Percentiles rank a stretch among this genome's conserved stretches.
Conservation (phyloP, 1,284 basidiomycete genomes). For the Melampsora americana region DNA sequence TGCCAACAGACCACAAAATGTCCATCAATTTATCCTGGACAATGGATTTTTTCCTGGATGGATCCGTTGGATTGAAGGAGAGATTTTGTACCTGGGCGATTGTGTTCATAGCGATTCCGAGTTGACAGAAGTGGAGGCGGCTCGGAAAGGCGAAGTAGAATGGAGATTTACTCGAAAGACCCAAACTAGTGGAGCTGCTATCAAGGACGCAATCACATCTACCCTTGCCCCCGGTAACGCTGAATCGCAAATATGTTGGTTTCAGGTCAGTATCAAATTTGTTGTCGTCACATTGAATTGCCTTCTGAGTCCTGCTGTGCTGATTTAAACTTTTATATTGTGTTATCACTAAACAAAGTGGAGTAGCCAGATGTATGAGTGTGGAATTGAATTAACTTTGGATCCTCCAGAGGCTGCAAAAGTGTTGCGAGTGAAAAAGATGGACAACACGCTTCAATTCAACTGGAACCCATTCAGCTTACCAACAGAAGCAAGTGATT, state of each 20-base stretch:
- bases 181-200: background rate
- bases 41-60: slow-evolving; percentile 38
- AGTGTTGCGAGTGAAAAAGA: slow-evolving; percentile 17
- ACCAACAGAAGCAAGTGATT: background rate
- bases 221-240: background rate
- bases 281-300: background rate
- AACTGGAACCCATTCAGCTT: slow-evolving; percentile 19
- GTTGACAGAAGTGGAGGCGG: background rate
- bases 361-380: slow-evolving; percentile 41
- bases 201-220: background rate
- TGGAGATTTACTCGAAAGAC: slow-evolving; percentile 26
- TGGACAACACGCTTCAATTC: slow-evolving; percentile 33
- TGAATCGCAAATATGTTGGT: slow-evolving; percentile 33
- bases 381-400: slow-evolving; percentile 35
- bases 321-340: background rate
- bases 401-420: slow-evolving; percentile 27
- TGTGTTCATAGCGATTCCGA: background rate
- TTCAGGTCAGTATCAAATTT: slow-evolving; percentile 28
- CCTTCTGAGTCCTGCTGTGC: background rate
- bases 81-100: slow-evolving; percentile 25
- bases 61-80: slow-evolving; percentile 29
- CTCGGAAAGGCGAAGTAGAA: slow-evolving; percentile 21
- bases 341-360: too few relatives aligned
- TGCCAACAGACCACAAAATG: slow-evolving; percentile 35
- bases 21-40: slow-evolving; percentile 27